phyloP scores from a whole-genome alignment of 2,329 filamentous ascomycete genomes.

The Talaromyces sp. region DNA sequence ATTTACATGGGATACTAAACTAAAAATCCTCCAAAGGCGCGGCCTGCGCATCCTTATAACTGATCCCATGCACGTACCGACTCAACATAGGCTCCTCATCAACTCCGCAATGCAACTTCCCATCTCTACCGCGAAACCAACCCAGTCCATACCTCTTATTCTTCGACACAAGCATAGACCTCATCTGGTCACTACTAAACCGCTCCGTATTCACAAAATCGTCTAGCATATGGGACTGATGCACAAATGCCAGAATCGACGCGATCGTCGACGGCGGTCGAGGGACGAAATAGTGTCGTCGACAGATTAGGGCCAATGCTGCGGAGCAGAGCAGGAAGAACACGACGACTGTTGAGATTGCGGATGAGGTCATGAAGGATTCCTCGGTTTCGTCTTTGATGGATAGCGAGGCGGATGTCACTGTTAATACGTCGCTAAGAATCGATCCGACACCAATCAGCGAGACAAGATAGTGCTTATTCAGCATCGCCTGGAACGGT shows the following conservation, averaged over 20 bases:
- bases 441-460: slow-evolving; percentile 46
- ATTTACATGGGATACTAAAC: not conserved
- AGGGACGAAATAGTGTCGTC: slow-evolving; percentile 69
- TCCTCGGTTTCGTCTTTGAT: slow-evolving; percentile 48
- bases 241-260: slow-evolving; percentile 71
- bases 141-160: slow-evolving; percentile 71
- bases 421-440: slow-evolving; percentile 47
- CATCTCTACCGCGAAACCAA: slow-evolving; percentile 72
- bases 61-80: slow-evolving; percentile 61
- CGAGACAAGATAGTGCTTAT: slow-evolving; percentile 46
- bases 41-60: slow-evolving; percentile 28
- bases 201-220: slow-evolving; percentile 70
- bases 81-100: slow-evolving; percentile 70
- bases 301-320: slow-evolving; percentile 57
- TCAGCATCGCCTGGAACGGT: slow-evolving; percentile 42
- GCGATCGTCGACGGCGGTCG: slow-evolving; percentile 77
- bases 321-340: slow-evolving; percentile 62
- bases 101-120: slow-evolving; percentile 70
- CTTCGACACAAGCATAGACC: slow-evolving; percentile 55
- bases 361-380: slow-evolving; percentile 66
- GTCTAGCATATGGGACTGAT: slow-evolving; percentile 76
- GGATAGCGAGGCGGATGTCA: slow-evolving; percentile 48
- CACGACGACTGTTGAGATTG: slow-evolving; percentile 62
- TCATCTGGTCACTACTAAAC: slow-evolving; percentile 61
- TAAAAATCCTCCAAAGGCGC: slow-evolving; percentile 32